phyloP scores from a whole-genome alignment of 352 stramenopile species.

The Elongisporangium undulatum region DNA sequence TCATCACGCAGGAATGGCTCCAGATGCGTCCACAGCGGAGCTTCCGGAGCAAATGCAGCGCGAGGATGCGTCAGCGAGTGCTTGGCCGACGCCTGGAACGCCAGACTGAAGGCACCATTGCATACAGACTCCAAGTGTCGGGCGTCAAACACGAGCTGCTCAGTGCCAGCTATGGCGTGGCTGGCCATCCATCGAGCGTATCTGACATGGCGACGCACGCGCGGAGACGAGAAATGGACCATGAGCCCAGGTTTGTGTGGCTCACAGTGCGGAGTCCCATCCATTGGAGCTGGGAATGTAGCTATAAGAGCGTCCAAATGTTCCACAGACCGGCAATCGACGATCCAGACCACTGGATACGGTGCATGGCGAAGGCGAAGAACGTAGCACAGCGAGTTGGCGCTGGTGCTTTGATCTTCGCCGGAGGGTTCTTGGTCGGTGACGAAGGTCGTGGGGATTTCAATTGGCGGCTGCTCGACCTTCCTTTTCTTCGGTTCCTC shows the following conservation, averaged over 20 bases:
- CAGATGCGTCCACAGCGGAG: background rate
- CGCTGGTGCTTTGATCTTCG: constrained; percentile 13
- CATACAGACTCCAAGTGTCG: constrained; percentile 19
- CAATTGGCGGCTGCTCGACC: background rate
- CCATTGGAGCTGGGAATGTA: constrained; percentile 12
- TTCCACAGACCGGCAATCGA: constrained; percentile 31
- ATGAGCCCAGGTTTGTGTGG: constrained; percentile 40
- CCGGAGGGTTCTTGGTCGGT: constrained; percentile 1
- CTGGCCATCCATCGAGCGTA: constrained; percentile 6
- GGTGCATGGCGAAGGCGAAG: constrained; percentile 21
- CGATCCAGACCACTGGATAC: constrained; percentile 47
- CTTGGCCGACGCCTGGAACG: constrained; percentile 41
- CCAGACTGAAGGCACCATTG: constrained; percentile 45
- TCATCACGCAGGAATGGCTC: background rate
- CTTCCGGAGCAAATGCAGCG: background rate
- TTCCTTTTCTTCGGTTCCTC: background rate
- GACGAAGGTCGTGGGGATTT: background rate
- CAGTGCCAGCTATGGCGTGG: background rate
- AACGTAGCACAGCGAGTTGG: constrained; percentile 17
- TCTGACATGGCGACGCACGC: constrained; percentile 15
- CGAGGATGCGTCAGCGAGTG: constrained; percentile 9
- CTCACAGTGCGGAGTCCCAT: constrained; percentile 8
- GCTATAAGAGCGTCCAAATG: constrained; percentile 23
- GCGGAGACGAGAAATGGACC: constrained; percentile 45
- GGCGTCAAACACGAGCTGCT: constrained; percentile 57